These are phyloP conservation scores for Candida morakotiae DNA, from an alignment of 805 yeast genomes.

Conservation along the genomic window DNA sequence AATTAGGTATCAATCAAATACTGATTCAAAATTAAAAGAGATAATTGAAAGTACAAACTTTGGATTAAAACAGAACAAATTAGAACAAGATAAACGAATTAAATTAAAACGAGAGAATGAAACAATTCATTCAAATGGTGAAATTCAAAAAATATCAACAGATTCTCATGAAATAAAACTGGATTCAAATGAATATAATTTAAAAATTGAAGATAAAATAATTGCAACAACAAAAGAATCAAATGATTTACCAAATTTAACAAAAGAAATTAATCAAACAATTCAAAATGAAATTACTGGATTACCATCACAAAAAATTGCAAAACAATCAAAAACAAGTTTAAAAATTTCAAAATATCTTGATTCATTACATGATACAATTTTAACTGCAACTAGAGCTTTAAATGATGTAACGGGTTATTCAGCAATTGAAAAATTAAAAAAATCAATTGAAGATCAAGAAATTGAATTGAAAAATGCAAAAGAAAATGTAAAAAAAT, in stretches of 20 bases:
- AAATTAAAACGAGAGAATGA: conserved; percentile 4
- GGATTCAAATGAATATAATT: background rate
- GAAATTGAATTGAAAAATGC: conserved; percentile 51
- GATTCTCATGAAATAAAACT: conserved; percentile 5
- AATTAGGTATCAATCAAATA: conserved; percentile 7
- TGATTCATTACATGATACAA: conserved; percentile 53
- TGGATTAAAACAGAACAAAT: conserved; percentile 12
- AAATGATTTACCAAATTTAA: conserved; percentile 5
- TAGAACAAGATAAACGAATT: conserved; percentile 1
- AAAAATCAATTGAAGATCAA: conserved; percentile 50
- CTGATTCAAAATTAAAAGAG: conserved; percentile 25
- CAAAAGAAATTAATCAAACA: conserved; percentile 9
- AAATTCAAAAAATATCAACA: conserved; percentile 2
- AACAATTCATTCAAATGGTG: conserved; percentile 1
- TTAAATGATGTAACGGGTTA: conserved; percentile 93
- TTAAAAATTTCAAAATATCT: conserved; percentile 46
- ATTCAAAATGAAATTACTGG: conserved; percentile 19
- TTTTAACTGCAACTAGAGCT: conserved; percentile 58
- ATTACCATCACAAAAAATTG: conserved; percentile 45
- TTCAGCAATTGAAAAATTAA: conserved; percentile 68
- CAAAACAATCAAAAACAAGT: conserved; percentile 29
- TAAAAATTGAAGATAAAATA: conserved; percentile 6
- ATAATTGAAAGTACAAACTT: conserved; percentile 35
- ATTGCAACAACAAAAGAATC: conserved; percentile 6
- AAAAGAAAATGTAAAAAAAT: conserved; percentile 43